These are phyloP conservation scores for Fragaria nilgerrensis DNA, from an alignment of 306 rosid genomes.

Conservation along the genomic window DNA sequence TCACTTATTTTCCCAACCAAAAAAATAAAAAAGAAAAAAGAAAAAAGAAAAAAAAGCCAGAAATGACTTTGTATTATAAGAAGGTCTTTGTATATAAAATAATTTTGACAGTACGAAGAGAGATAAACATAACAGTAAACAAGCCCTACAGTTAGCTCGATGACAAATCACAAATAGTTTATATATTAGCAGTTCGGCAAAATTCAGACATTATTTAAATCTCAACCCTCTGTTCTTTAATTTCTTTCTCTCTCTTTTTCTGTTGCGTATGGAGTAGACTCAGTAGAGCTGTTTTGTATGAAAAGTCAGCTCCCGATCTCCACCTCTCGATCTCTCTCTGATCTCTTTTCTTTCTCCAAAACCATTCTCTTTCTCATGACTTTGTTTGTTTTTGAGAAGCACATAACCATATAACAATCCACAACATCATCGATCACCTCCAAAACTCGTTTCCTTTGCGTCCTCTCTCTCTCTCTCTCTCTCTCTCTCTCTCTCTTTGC, in stretches of 20 bases:
- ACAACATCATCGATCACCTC: slow-evolving; percentile 3
- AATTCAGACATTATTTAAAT: slow-evolving; percentile 14
- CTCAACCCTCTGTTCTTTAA: slow-evolving; percentile 14
- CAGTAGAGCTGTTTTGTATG: slow-evolving; percentile 56
- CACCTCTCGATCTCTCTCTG: slow-evolving; percentile 12
- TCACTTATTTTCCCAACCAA: slow-evolving; percentile 37
- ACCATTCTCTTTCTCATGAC: slow-evolving; percentile 21
- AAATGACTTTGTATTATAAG: not conserved
- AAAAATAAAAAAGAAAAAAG: too few relatives aligned
- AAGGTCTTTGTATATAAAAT: not conserved
- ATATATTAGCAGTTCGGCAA: not conserved
- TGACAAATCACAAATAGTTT: slow-evolving; percentile 14
- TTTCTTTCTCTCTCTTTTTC: slow-evolving; percentile 13
- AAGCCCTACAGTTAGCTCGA: not conserved
- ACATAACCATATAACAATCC: slow-evolving; percentile 26
- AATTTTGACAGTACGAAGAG: not conserved
- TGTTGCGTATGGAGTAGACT: slow-evolving; percentile 40
- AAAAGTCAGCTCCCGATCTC: slow-evolving; percentile 79
- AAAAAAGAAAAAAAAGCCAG: not conserved
- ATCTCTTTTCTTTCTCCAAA: slow-evolving; percentile 28
- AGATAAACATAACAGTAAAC: not conserved
- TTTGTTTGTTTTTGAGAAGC: slow-evolving; percentile 37
- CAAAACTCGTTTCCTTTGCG: slow-evolving; percentile 19
- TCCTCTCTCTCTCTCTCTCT: not conserved
- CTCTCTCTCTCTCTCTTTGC: not conserved